Percentiles rank a stretch among this genome's conserved stretches.
These are phyloP conservation scores for Chytriomyces sp. DNA, from an alignment of 192 early-diverging fungal genomes.

Conservation along the genomic window DNA sequence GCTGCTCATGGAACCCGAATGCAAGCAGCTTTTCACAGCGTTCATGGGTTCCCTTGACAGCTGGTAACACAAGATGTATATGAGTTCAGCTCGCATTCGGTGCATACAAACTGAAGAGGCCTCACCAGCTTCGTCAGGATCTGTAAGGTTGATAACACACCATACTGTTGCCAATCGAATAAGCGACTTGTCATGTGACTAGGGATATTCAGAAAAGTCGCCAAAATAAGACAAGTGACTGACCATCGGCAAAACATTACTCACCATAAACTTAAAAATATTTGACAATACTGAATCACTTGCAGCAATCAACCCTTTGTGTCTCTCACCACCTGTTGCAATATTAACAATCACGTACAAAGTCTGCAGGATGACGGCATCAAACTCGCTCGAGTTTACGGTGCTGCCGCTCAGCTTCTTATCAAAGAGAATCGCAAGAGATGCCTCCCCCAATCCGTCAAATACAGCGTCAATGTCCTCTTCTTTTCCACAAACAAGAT, in stretches of 20 bases:
- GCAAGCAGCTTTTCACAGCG: constrained; percentile 56
- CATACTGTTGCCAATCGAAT: constrained; percentile 72
- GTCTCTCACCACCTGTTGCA: constrained; percentile 65
- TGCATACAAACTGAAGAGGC: constrained; percentile 34
- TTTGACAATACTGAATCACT: constrained; percentile 32
- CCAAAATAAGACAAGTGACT: background rate
- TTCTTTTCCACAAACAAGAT: constrained; percentile 66
- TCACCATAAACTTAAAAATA: constrained; percentile 47
- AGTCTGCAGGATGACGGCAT: constrained; percentile 48
- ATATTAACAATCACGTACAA: constrained; percentile 78
- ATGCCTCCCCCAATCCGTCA: constrained; percentile 66
- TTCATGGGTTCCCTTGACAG: constrained; percentile 38
- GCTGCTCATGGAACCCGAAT: constrained; percentile 63
- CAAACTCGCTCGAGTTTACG: constrained; percentile 19
- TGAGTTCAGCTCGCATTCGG: constrained; percentile 7
- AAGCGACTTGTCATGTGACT: constrained; percentile 60
- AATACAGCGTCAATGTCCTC: constrained; percentile 74
- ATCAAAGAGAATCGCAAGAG: constrained; percentile 68
- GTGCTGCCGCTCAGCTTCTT: constrained; percentile 49
- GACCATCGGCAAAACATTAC: background rate
- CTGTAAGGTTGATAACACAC: constrained; percentile 79
- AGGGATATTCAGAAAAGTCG: background rate
- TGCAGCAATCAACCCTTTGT: constrained; percentile 67
- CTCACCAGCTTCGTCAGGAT: constrained; percentile 58
- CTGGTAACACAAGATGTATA: background rate